Conservation (phyloP, 225 moss, liverwort and hornwort species). For the Rhytidiadelphus loreus region DNA sequence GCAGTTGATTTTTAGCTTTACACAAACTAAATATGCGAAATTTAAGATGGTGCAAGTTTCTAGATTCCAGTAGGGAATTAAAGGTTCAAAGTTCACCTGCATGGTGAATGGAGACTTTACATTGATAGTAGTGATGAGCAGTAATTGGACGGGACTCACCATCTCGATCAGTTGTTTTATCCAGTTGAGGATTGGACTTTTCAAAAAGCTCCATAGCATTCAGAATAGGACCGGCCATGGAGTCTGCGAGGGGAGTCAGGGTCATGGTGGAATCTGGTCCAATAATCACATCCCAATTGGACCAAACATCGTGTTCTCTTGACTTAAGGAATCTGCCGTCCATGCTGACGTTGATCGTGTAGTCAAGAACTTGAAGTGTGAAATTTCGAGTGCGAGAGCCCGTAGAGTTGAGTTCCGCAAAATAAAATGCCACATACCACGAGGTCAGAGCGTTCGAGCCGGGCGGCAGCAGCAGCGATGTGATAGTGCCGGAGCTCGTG, state of each 20-base stretch:
- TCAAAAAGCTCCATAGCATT: background rate
- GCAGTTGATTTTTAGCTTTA: background rate
- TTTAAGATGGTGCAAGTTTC: background rate
- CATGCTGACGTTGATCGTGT: fast-evolving
- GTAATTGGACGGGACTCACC: background rate
- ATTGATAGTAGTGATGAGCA: background rate
- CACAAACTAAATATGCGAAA: background rate
- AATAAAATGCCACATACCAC: background rate
- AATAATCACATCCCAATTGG: fast-evolving
- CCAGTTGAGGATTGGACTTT: background rate
- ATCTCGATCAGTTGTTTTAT: background rate
- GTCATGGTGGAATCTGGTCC: background rate
- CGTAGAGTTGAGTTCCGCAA: background rate
- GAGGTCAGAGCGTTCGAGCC: fast-evolving
- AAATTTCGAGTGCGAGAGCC: background rate
- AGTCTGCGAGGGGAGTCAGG: background rate
- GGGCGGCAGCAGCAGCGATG: background rate
- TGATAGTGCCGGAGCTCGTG: background rate
- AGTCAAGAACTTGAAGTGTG: fast-evolving
- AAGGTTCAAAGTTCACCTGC: background rate
- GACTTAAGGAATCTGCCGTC: background rate
- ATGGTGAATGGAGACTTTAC: background rate
- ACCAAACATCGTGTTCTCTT: background rate
- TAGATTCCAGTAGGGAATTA: background rate
- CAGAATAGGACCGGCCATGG: background rate